Evolutionary conservation across 83 land plant species (phyloP).

Genomic region (Thuja plicata): DNA sequence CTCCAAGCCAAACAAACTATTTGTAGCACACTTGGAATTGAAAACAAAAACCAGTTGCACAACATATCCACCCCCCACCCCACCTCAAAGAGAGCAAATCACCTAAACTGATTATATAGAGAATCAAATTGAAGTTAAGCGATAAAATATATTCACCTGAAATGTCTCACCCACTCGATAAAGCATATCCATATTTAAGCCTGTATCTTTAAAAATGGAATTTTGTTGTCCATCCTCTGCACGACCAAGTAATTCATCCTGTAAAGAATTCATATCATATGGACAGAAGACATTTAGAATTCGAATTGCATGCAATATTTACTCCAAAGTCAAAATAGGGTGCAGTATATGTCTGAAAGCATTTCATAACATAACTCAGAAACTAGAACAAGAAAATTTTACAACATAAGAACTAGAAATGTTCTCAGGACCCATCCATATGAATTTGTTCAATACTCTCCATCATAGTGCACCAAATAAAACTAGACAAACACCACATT

Average conservation of each 20-base stretch:
- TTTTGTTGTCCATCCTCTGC: conserved; percentile 53
- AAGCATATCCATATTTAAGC: conserved; percentile 73
- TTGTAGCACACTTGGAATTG: neutral
- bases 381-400: neutral
- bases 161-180: conserved; percentile 89
- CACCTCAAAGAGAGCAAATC: neutral
- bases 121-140: neutral
- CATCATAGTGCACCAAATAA: neutral
- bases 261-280: conserved; percentile 6
- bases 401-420: neutral
- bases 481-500: neutral
- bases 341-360: conserved; percentile 1
- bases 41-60: neutral
- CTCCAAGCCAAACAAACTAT: neutral
- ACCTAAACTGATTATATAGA: neutral
- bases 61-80: neutral
- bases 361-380: neutral
- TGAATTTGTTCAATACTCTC: neutral
- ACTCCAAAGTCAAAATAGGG: neutral
- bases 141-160: conserved; percentile 42
- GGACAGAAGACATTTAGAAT: neutral
- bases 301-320: neutral
- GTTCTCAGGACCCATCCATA: neutral
- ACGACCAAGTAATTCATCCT: conserved; percentile 92
- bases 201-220: conserved; percentile 29